phyloP scores from a whole-genome alignment of 2,329 filamentous ascomycete species.

The Phialophora expanda region DNA sequence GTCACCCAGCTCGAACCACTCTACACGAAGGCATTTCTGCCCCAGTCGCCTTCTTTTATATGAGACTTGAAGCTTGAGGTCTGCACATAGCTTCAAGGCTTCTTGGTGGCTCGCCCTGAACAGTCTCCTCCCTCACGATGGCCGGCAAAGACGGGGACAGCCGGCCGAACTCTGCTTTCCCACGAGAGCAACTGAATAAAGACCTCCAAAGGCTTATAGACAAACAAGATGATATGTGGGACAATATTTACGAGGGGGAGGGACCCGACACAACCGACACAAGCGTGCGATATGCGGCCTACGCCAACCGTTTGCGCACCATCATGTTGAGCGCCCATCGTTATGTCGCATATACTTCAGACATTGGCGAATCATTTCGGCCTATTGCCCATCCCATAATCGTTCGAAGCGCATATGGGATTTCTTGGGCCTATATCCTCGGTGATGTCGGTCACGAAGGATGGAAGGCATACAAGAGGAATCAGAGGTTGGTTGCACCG shows the following conservation, averaged over 20 bases:
- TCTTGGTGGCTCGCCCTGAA: neutral
- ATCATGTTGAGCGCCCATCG: constrained; percentile 89
- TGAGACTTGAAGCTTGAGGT: neutral
- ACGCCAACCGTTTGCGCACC: constrained; percentile 82
- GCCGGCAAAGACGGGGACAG: constrained; percentile 26
- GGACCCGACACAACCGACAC: constrained; percentile 81
- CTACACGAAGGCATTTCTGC: constrained; percentile 13
- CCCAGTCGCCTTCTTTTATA: neutral
- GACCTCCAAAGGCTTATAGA: constrained; percentile 63
- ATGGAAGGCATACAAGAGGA: constrained; percentile 90
- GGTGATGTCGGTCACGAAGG: constrained; percentile 93
- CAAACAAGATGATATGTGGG: constrained; percentile 73
- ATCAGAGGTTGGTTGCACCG: constrained; percentile 76
- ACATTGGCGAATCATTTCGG: constrained; percentile 95
- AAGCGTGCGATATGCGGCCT: constrained; percentile 87
- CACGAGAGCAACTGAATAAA: constrained; percentile 59
- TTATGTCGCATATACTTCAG: constrained; percentile 95
- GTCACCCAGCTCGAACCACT: neutral
- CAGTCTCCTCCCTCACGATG: constrained; percentile 22
- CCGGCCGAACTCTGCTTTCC: constrained; percentile 40
- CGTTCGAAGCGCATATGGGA: constrained; percentile 80
- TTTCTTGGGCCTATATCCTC: constrained; percentile 90
- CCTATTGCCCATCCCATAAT: constrained; percentile 86
- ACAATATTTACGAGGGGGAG: constrained; percentile 73
- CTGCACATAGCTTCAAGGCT: constrained; percentile 12